Base-by-base conservation (phyloP, 139 green algal genomes). In the Coelastrella sp. region DNA sequence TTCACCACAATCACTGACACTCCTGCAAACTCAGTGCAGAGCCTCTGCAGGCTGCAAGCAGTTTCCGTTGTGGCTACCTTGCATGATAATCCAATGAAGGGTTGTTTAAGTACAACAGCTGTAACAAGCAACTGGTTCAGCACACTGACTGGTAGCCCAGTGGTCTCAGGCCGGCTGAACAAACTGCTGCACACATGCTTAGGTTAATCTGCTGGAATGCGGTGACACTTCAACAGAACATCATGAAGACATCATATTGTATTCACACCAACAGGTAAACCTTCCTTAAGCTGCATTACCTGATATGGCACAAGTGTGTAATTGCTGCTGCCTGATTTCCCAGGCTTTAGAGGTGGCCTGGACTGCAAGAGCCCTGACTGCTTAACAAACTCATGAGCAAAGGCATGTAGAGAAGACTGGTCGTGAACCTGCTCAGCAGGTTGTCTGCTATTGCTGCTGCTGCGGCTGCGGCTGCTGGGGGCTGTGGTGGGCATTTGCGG, bases 271-370 rank as follows among this genome's bases (percentile, higher is more conserved):
- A n/a, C n/a, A n/a, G n/a, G n/a, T n/a, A n/a, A n/a, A n/a, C n/a
- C n/a, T n/a, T n/a, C 35, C 1, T 49, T 49, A 49, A 49, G 3
- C 35, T 49, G 25, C 22, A 7, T 80, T 14, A 90, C 91, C 87
- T 93, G 91, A 73, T 91, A 83, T 60, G 91, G 91, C 4, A 87
- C 72, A 5, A 84, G 75, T 56, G 73, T 89, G 82, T 93, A 93
- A 10, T 87, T 86, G 25, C 25, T 75, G 74, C 87, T 82, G 19
- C 91, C 91, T 0, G 75, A 84, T 7, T 83, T 86, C 4, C 87
- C 91, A 22, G 87, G 82, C 14, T 59, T 72, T 66, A 93, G 63
- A 35, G 80, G 60, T 6, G 90, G 90, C 27, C 86, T 82, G 12
- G 61, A 7, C 10, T 82, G 20, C 25, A 35, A 49, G 63, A 93